Evolutionary conservation across 108 stramenopile species (phyloP).

Genomic region (Nannochloropsis gaditana): DNA sequence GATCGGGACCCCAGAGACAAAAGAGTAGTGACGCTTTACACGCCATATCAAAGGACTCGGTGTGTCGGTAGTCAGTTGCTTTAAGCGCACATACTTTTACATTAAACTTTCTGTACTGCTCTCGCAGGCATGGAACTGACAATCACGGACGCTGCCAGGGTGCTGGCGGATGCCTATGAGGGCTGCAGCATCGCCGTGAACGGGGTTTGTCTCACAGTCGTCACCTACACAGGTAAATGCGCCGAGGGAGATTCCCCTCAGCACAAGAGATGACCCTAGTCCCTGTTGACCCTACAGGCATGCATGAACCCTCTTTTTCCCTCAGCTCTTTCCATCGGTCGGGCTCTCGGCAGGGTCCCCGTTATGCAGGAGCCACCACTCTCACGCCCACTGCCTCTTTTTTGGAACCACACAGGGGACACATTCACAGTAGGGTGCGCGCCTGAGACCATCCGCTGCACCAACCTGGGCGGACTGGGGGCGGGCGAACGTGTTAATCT

Average conservation of each 20-base stretch:
- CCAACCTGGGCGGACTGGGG: conserved; percentile 64
- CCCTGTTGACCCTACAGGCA: background rate
- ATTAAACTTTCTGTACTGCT: background rate
- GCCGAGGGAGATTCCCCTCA: background rate
- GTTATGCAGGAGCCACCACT: too few species aligned
- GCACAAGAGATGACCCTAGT: too few species aligned
- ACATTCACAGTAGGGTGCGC: conserved; percentile 79
- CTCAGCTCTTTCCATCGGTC: too few species aligned
- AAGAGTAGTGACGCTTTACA: too few species aligned
- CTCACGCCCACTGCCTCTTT: too few species aligned
- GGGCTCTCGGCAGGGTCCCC: too few species aligned
- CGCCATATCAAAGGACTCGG: conserved; percentile 62
- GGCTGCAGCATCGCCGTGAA: conserved; percentile 90
- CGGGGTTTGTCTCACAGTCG: conserved; percentile 89
- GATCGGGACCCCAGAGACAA: too few species aligned
- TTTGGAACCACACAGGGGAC: conserved; percentile 27
- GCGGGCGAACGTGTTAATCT: conserved; percentile 47
- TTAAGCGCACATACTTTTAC: background rate
- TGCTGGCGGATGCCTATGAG: conserved; percentile 81
- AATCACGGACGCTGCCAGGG: conserved; percentile 61
- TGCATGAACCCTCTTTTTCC: too few species aligned
- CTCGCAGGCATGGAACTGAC: conserved; percentile 35
- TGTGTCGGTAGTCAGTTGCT: conserved; percentile 26
- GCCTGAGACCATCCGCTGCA: conserved; percentile 81
- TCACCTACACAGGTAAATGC: background rate